Evolutionary conservation across 192 early-diverging fungal genomes (phyloP), one percentile per base, ranked within the genome.

Genomic region (Entrophospora sp.): DNA sequence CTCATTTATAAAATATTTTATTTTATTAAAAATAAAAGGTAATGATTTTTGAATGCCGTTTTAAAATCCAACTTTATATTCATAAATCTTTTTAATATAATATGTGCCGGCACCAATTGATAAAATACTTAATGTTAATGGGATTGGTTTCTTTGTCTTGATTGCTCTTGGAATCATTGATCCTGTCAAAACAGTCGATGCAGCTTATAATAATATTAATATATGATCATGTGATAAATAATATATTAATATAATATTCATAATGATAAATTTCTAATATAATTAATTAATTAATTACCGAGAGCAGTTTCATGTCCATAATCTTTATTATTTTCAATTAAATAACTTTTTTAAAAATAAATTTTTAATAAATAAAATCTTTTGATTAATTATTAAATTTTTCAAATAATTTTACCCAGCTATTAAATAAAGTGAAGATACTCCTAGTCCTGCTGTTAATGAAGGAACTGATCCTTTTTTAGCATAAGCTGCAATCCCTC

Each of bases 261-360:
- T 2, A 35, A 62, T 0, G 13, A 48, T 13, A 34, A 24, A 5
- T 3, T 5, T 2, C 5, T 13, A 20, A 24, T 32, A 13, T 6
- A 5, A 24, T 20, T n/a, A 38, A 16, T 14, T 34, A 20, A 24
- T 27, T 12, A 40, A 36, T 60, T 68, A 68, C 67, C 68, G 31
- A 69, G 55, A 40, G 76, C 73, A 27, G 70, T 73, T 62, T 78
- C 76, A 42, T 75, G 65, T 25, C 76, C 76, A 69, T 78, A 78
- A 28, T 73, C 60, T 28, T 46, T 49, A 48, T 78, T 75, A 24
- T 73, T 38, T 44, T 75, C 55, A 12, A 78, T 73, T 10, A 75
- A 36, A 42, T 69, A 72, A 14, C 67, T n/a, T n/a, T n/a, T n/a
- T n/a, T n/a, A n/a, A n/a, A n/a, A n/a, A n/a, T n/a, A n/a, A n/a